phyloP scores from a whole-genome alignment of 176 grass and related monocot species.

The Eragrostis nindensis region DNA sequence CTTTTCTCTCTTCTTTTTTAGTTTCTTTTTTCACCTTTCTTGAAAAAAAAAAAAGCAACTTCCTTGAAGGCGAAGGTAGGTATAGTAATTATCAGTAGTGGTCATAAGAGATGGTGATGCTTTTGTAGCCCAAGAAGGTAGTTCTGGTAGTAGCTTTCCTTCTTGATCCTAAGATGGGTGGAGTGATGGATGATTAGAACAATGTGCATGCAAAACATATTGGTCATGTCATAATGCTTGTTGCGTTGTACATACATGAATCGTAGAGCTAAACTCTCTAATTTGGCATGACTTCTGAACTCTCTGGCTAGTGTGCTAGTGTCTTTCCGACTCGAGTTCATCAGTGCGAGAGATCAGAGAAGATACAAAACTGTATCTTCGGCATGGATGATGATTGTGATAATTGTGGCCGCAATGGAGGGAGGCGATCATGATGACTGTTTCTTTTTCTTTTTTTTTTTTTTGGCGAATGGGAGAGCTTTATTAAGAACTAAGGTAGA shows the following conservation, averaged over 20 bases:
- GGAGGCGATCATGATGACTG: slow-evolving; percentile 14
- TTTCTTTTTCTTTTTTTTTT: too few relatives aligned
- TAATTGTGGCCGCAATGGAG: not conserved
- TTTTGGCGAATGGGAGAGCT: too few relatives aligned
- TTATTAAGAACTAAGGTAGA: too few relatives aligned
- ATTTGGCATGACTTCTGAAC: not conserved
- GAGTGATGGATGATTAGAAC: not conserved
- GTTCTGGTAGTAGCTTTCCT: not conserved
- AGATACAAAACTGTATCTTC: not conserved
- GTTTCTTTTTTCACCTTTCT: slow-evolving; percentile 46
- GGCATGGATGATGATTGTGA: not conserved
- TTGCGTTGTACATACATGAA: not conserved
- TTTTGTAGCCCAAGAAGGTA: slow-evolving; percentile 21
- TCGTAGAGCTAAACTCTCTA: not conserved
- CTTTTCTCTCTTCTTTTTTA: not conserved
- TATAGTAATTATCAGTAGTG: slow-evolving; percentile 69
- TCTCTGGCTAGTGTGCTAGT: not conserved
- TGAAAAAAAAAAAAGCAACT: slow-evolving; percentile 33
- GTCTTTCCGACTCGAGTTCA: not conserved
- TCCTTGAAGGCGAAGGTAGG: slow-evolving; percentile 66
- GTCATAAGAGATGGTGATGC: slow-evolving; percentile 23
- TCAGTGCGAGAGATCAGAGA: not conserved
- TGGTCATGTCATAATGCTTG: not conserved
- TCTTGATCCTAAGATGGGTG: not conserved
- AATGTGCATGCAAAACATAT: slow-evolving; percentile 2